Conservation (phyloP, 148 eudicot species). For the Chenopodium quinoa region DNA sequence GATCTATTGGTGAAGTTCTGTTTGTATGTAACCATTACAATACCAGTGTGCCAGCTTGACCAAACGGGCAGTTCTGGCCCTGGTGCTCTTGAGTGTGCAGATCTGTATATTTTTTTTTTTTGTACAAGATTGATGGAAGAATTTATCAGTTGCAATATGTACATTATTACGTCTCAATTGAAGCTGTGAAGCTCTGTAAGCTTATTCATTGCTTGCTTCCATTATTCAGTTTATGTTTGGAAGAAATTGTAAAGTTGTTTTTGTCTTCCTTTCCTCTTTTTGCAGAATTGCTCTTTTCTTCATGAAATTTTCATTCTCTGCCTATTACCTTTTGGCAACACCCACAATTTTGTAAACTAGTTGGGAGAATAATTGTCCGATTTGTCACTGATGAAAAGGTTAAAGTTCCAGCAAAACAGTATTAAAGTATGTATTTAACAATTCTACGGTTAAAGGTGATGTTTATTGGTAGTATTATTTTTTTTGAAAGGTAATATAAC, state of each 20-base stretch:
- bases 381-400: too few relatives aligned
- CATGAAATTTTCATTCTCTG: too few relatives aligned
- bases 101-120: slow-evolving; percentile 2
- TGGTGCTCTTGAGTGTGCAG: slow-evolving; percentile 23
- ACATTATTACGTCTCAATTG: not conserved
- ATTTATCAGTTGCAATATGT: slow-evolving; percentile 12
- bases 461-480: too few relatives aligned
- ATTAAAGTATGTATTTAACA: too few relatives aligned
- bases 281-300: not conserved
- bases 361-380: too few relatives aligned
- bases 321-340: not conserved
- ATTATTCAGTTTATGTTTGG: not conserved
- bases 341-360: too few relatives aligned
- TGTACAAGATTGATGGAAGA: slow-evolving; percentile 17
- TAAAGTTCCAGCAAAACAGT: too few relatives aligned
- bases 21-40: slow-evolving; percentile 14
- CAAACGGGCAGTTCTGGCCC: slow-evolving; percentile 1
- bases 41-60: slow-evolving; percentile 7
- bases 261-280: too few relatives aligned
- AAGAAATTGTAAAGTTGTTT: slow-evolving; percentile 4
- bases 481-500: too few relatives aligned
- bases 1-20: not conserved
- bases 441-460: too few relatives aligned
- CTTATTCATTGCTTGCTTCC: slow-evolving; percentile 3
- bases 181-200: slow-evolving; percentile 4